Evolutionary conservation across 306 rosid species (phyloP).

Genomic region (cucumber (Cucumis sativus)): DNA sequence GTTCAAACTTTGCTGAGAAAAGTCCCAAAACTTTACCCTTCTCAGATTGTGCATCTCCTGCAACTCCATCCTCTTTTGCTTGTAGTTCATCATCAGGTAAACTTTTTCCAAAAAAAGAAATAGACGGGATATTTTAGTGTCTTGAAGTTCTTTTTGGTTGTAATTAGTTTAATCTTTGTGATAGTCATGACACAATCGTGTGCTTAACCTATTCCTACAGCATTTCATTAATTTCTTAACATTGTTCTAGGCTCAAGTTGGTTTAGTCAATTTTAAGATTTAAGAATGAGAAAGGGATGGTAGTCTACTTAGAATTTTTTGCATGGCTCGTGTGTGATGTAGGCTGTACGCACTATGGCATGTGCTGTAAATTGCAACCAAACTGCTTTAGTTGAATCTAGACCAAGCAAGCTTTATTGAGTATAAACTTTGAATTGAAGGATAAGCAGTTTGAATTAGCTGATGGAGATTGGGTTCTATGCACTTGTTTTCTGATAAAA

Average conservation of each 20-base stretch:
- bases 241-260: neutral
- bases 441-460: neutral
- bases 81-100: slow-evolving; percentile 97
- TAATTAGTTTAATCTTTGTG: neutral
- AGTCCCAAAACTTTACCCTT: slow-evolving; percentile 48
- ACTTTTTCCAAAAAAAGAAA: neutral
- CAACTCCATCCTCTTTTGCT: slow-evolving; percentile 92
- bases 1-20: slow-evolving; percentile 51
- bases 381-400: neutral
- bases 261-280: too few relatives aligned
- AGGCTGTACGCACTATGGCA: too few relatives aligned
- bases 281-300: too few relatives aligned
- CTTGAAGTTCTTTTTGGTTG: neutral
- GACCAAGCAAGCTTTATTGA: neutral
- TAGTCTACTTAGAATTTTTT: too few relatives aligned
- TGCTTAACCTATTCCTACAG: neutral
- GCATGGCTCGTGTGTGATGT: too few relatives aligned
- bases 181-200: neutral
- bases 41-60: slow-evolving; percentile 80
- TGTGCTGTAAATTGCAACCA: too few relatives aligned
- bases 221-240: neutral
- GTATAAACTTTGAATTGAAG: neutral
- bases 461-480: neutral
- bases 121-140: neutral
- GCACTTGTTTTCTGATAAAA: neutral